A percentile compares a stretch with the other conserved stretches of the same genome.
phyloP scores from a whole-genome alignment of 1,284 basidiomycete species.

The Cutaneotrichosporon mucoides region DNA sequence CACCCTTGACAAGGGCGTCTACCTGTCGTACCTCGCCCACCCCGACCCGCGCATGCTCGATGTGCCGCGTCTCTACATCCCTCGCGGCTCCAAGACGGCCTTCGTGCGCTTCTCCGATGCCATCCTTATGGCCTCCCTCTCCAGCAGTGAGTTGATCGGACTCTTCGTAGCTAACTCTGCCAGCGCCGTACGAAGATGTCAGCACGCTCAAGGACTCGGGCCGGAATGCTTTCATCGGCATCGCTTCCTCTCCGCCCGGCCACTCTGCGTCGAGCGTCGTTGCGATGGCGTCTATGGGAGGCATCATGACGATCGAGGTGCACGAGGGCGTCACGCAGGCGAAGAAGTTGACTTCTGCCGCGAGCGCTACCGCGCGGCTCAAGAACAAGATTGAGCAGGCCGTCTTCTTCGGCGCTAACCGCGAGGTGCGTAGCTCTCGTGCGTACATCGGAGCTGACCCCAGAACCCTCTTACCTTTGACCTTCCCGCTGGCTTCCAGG shows the following conservation, averaged over 20 bases:
- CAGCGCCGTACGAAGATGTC: conserved; percentile 40
- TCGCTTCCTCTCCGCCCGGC: conserved; percentile 6
- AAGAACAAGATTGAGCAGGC: conserved; percentile 56
- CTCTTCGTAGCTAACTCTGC: background rate
- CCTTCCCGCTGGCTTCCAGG: conserved; percentile 47
- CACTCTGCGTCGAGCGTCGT: conserved; percentile 25
- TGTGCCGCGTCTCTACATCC: conserved; percentile 41
- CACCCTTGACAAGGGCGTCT: conserved; percentile 27
- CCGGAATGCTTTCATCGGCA: conserved; percentile 44
- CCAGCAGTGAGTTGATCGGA: conserved; percentile 8
- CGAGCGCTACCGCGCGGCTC: conserved; percentile 41
- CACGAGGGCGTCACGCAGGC: conserved; percentile 16
- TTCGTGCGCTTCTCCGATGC: conserved; percentile 48
- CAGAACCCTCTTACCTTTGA: conserved; percentile 56
- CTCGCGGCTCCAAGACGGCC: conserved; percentile 33
- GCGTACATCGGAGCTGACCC: conserved; percentile 1
- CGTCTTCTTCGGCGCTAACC: conserved; percentile 54
- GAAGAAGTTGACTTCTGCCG: conserved; percentile 13
- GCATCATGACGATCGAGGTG: conserved; percentile 42
- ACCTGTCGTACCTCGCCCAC: conserved; percentile 40
- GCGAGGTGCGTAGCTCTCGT: conserved; percentile 29
- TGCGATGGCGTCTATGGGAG: conserved; percentile 39
- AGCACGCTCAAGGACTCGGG: conserved; percentile 38
- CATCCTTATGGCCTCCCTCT: conserved; percentile 45
- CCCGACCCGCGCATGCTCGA: conserved; percentile 48